phyloP scores from a whole-genome alignment of 208 protist genomes.

The Leishmania gerbilli region DNA sequence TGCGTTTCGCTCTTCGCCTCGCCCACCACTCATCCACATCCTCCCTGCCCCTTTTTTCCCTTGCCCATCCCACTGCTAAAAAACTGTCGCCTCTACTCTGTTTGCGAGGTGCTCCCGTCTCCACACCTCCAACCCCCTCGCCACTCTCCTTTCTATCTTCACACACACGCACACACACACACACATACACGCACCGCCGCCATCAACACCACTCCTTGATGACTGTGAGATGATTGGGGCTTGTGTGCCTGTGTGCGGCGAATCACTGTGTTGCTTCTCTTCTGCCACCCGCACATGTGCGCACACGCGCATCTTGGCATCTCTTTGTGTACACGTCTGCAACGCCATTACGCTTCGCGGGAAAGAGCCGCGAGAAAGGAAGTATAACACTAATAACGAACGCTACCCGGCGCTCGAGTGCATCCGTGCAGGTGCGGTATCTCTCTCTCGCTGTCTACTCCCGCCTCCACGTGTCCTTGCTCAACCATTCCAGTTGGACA shows the following conservation, averaged over 20 bases:
- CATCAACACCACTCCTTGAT: not conserved
- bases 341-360: not conserved
- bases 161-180: not conserved
- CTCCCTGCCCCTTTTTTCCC: not conserved
- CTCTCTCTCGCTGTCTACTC: not conserved
- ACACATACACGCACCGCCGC: not conserved
- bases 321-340: not conserved
- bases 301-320: not conserved
- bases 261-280: not conserved
- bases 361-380: not conserved
- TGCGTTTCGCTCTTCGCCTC: not conserved
- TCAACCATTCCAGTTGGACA: not conserved
- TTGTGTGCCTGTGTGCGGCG: not conserved
- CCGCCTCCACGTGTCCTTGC: not conserved
- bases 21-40: not conserved
- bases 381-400: not conserved
- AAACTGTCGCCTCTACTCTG: not conserved
- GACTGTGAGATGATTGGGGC: not conserved
- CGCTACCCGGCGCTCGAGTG: not conserved
- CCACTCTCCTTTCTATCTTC: too few relatives aligned
- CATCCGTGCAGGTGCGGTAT: not conserved
- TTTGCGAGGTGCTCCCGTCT: not conserved
- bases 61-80: not conserved
- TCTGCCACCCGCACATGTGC: slow-evolving; percentile 1
- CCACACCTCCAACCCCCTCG: not conserved